A percentile compares a stretch with the other conserved stretches of the same genome.
Evolutionary conservation across 352 stramenopile species (phyloP).

Genomic region (Elongisporangium prolatum): DNA sequence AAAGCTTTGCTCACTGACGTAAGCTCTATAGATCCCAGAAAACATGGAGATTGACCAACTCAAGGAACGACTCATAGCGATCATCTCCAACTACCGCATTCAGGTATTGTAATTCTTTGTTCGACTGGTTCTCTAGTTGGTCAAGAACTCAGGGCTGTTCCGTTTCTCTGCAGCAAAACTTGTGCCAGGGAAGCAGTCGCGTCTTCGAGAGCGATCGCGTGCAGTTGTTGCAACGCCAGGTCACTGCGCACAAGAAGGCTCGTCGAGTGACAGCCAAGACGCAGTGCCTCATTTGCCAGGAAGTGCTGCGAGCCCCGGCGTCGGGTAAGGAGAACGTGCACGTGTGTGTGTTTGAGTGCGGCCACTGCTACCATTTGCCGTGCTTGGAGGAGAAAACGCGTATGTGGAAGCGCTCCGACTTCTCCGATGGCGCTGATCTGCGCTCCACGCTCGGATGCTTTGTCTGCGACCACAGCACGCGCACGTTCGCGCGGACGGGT

Average conservation of each 20-base stretch:
- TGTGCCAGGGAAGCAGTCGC: constrained; percentile 71
- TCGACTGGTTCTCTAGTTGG: not conserved
- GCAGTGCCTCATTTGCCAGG: constrained; percentile 58
- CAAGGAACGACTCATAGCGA: constrained; percentile 76
- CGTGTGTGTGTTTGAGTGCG: constrained; percentile 80
- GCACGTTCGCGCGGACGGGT: constrained; percentile 40
- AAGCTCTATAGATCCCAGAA: constrained; percentile 52
- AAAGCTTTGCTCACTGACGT: not conserved
- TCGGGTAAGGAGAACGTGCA: constrained; percentile 47
- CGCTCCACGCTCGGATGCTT: constrained; percentile 64
- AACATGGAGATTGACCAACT: constrained; percentile 81
- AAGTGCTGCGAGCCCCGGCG: constrained; percentile 43
- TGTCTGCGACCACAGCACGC: constrained; percentile 77
- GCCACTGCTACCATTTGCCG: constrained; percentile 74
- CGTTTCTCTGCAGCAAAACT: constrained; percentile 50
- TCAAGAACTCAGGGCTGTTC: not conserved
- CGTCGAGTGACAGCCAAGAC: constrained; percentile 55
- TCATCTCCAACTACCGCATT: constrained; percentile 77
- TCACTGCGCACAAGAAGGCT: constrained; percentile 54
- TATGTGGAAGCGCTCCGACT: constrained; percentile 77
- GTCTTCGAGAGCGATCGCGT: constrained; percentile 77
- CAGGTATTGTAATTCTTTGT: constrained; percentile 32
- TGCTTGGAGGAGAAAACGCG: constrained; percentile 84
- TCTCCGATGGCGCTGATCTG: constrained; percentile 37
- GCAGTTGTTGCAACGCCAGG: constrained; percentile 59